Evolutionary conservation across 176 grass and related monocot genomes (phyloP).

Genomic region (Cymbopogon citratus): DNA sequence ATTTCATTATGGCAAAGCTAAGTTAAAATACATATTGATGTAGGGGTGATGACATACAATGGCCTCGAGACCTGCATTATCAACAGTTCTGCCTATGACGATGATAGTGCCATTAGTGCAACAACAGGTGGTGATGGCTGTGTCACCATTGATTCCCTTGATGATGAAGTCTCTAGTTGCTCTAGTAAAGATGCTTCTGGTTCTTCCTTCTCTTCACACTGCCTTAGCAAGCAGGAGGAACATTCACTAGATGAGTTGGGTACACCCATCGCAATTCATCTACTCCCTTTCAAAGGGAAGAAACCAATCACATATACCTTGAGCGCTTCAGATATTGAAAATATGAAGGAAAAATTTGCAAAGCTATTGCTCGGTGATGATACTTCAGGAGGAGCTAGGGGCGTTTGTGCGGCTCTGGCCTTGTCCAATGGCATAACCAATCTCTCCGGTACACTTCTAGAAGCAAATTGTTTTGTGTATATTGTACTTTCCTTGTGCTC

Average conservation of each 20-base stretch:
- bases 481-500: background rate
- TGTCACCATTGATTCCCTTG: conserved; percentile 59
- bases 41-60: conserved; percentile 77
- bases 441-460: conserved; percentile 64
- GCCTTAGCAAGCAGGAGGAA: conserved; percentile 65
- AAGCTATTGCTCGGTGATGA: conserved; percentile 91
- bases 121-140: conserved; percentile 59
- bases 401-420: conserved; percentile 69
- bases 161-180: conserved; percentile 88
- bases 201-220: conserved; percentile 72
- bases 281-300: conserved; percentile 69
- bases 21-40: conserved; percentile 1
- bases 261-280: conserved; percentile 43
- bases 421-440: conserved; percentile 84
- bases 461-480: conserved; percentile 12
- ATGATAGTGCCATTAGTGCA: conserved; percentile 69
- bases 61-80: conserved; percentile 82
- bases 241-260: conserved; percentile 51
- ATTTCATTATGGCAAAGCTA: background rate
- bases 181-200: conserved; percentile 70
- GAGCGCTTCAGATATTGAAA: conserved; percentile 68
- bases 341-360: conserved; percentile 87
- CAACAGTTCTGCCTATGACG: conserved; percentile 62
- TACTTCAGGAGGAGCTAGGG: conserved; percentile 66
- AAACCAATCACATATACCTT: conserved; percentile 55